These are phyloP conservation scores for Trichoderma gamsii DNA, from an alignment of 495 filamentous ascomycete species.

Conservation along the genomic window DNA sequence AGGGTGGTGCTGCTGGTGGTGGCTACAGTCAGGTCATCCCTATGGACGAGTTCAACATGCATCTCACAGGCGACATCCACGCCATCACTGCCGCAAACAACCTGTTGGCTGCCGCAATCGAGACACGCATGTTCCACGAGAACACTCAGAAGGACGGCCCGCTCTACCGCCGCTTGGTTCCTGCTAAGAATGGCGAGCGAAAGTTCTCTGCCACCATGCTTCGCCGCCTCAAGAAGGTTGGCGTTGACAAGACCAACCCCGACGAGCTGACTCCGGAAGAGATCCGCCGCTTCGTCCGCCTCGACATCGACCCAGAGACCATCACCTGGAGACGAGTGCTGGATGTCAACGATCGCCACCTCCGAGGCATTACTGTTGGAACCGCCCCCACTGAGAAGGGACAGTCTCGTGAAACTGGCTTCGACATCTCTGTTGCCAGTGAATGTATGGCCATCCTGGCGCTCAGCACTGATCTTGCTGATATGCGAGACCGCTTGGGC, in stretches of 20 bases:
- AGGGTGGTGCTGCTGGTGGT: slow-evolving; percentile 93
- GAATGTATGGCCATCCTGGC: slow-evolving; percentile 98
- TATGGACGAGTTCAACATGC: slow-evolving; percentile 99
- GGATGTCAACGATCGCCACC: slow-evolving; percentile 93
- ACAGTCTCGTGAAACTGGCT: slow-evolving; percentile 74
- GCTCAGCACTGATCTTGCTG: slow-evolving; percentile 75
- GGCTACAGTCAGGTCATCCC: slow-evolving; percentile 98
- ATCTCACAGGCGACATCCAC: slow-evolving; percentile 96
- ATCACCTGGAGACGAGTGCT: slow-evolving; percentile 96
- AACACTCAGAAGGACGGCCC: slow-evolving; percentile 85
- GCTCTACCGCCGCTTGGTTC: slow-evolving; percentile 84
- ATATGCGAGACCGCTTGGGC: slow-evolving; percentile 91
- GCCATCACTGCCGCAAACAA: slow-evolving; percentile 97
- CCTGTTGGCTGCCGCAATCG: slow-evolving; percentile 93
- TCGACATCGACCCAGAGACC: slow-evolving; percentile 93
- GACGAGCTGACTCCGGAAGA: slow-evolving; percentile 86
- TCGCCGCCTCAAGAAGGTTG: slow-evolving; percentile 85
- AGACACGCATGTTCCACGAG: slow-evolving; percentile 98
- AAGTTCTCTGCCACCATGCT: slow-evolving; percentile 86
- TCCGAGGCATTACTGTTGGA: slow-evolving; percentile 81
- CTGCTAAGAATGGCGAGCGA: slow-evolving; percentile 81
- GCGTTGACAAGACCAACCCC: slow-evolving; percentile 90
- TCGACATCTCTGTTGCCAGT: slow-evolving; percentile 95
- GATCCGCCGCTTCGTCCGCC: slow-evolving; percentile 74
- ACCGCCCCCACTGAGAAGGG: slow-evolving; percentile 87